Evolutionary conservation across 176 grass and related monocot species (phyloP), one percentile per base, ranked within the genome.

Genomic region (Avena sativa): DNA sequence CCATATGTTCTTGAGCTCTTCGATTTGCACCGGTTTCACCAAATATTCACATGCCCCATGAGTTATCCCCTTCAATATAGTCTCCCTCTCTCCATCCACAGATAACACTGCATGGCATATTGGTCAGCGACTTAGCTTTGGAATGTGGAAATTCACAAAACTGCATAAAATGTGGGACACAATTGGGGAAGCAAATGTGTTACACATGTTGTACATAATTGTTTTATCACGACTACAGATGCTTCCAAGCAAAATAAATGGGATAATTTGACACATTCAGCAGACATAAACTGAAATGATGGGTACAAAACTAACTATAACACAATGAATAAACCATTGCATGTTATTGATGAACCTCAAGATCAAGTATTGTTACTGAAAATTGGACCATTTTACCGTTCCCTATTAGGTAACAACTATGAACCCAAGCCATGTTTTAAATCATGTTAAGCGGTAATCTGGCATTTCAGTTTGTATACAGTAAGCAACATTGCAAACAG

Each of bases 31-130:
- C 1, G 75, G 75, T 34, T 78, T 78, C 51, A 57, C 51, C 51
- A 78, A 36, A 78, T 20, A 57, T 2, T 57, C 51, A 12, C 51
- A 78, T 2, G 51, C 75, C 26, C 75, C 75, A 78, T 78, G 75
- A 38, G 2, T 20, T 78, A 57, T 78, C 28, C 28, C 75, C 52
- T 78, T 78, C 28, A 78, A 12, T 4, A 38, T 20, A n/a, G 16
- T 34, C 28, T 38, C 11, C 16, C 10, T 77, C 3, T 57, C 75
- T 17, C 30, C 17, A 78, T 78, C 4, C 4, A n/a, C 17, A 3
- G 28, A 78, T 57, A 78, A 2, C 51, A 57, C 75, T 78, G 75
- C 28, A 78, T 78, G 15, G 2, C 25, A 76, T 10, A 52, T 30
- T 30, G 23, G 15, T 28, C 7, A 76, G 7, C 17, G 48, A 20